A percentile compares a stretch with the other conserved stretches of the same genome.
phyloP scores from a whole-genome alignment of 768 basidiomycete species.

The Mrakia hoshinonis region DNA sequence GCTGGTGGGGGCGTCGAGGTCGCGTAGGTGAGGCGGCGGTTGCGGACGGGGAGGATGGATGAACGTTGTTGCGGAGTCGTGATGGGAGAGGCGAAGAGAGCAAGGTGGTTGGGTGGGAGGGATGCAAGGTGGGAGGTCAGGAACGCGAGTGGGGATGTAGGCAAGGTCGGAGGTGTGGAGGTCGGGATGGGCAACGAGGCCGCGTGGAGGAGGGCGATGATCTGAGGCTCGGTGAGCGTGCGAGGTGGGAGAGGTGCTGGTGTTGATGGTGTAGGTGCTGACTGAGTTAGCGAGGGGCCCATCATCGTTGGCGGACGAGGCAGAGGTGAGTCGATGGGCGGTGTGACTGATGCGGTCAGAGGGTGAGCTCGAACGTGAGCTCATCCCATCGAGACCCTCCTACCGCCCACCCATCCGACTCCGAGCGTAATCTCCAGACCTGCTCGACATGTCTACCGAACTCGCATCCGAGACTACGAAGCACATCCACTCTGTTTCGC shows the following conservation, averaged over 20 bases:
- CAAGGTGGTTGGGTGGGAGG: conserved; percentile 1
- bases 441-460: no score
- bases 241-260: neutral
- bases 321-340: no score
- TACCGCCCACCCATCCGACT: no score
- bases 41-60: neutral
- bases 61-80: conserved; percentile 1
- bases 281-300: no score
- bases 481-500: no score
- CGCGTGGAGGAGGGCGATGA: neutral
- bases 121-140: conserved; percentile 10
- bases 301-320: no score
- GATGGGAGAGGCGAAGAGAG: conserved; percentile 3
- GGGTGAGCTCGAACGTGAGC: no score
- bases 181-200: conserved; percentile 4
- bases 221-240: neutral
- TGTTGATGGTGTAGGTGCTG: neutral
- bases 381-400: no score
- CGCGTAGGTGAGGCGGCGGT: conserved; percentile 1
- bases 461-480: no score
- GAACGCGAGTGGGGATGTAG: conserved; percentile 4
- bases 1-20: neutral
- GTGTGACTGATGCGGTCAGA: no score
- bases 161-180: neutral
- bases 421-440: no score